A percentile compares a stretch with the other conserved stretches of the same genome.
These are phyloP conservation scores for Curvularia verruculosa DNA, from an alignment of 2,329 filamentous ascomycete genomes.

Conservation along the genomic window DNA sequence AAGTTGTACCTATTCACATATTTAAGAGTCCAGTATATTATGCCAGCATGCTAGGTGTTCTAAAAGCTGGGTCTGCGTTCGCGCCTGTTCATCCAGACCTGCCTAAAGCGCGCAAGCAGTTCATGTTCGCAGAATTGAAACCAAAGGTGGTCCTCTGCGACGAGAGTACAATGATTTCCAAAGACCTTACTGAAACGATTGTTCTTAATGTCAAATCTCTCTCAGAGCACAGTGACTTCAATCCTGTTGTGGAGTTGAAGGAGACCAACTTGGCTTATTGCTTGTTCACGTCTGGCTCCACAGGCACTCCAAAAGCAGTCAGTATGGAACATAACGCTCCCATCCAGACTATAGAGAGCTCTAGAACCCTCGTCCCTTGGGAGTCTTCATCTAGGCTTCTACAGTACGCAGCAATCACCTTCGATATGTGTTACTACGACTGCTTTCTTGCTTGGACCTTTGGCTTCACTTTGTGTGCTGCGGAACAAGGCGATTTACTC, in stretches of 20 bases:
- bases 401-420: slow-evolving; percentile 53
- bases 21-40: slow-evolving; percentile 45
- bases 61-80: slow-evolving; percentile 51
- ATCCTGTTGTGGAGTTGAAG: slow-evolving; percentile 35
- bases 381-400: slow-evolving; percentile 46
- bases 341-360: slow-evolving; percentile 51
- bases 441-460: slow-evolving; percentile 55
- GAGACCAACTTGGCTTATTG: slow-evolving; percentile 49
- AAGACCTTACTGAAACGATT: slow-evolving; percentile 1
- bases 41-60: slow-evolving; percentile 47
- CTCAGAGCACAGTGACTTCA: slow-evolving; percentile 17
- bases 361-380: slow-evolving; percentile 50
- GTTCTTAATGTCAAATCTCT: slow-evolving; percentile 29
- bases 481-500: slow-evolving; percentile 48
- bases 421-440: slow-evolving; percentile 57
- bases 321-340: slow-evolving; percentile 51
- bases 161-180: background rate
- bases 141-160: slow-evolving; percentile 39
- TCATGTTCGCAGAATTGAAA: slow-evolving; percentile 45
- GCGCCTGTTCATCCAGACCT: slow-evolving; percentile 46
- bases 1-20: slow-evolving; percentile 47
- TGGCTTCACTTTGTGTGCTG: slow-evolving; percentile 52
- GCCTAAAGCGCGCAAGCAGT: slow-evolving; percentile 41
- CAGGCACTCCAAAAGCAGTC: slow-evolving; percentile 53
- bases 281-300: slow-evolving; percentile 54